phyloP scores from a whole-genome alignment of 1,139 yeast genomes.

The Yamadazyma kanchanaburiensis region DNA sequence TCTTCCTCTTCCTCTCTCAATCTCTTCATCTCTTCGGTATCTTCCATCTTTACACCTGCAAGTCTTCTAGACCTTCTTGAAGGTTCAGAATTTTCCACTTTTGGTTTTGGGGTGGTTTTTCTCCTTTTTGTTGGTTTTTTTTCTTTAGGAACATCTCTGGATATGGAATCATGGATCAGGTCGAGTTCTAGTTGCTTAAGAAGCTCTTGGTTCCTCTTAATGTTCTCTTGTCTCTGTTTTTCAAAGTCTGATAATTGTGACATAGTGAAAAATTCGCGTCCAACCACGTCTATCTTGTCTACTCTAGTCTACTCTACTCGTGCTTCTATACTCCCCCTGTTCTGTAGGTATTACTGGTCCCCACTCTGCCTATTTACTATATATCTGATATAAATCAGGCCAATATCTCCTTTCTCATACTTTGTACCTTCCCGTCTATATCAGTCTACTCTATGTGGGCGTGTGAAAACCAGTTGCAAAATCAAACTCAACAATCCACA shows the following conservation, averaged over 20 bases:
- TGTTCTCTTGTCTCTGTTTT: constrained; percentile 58
- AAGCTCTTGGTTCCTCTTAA: constrained; percentile 39
- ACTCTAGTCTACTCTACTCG: too few species aligned
- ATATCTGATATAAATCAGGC: too few species aligned
- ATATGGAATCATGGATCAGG: constrained; percentile 27
- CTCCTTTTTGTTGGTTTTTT: constrained; percentile 16
- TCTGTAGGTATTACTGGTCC: too few species aligned
- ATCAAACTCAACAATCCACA: too few species aligned
- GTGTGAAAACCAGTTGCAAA: too few species aligned
- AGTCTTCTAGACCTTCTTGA: constrained; percentile 62
- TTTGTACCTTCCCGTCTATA: too few species aligned
- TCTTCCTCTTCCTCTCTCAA: constrained; percentile 35
- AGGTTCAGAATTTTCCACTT: constrained; percentile 38
- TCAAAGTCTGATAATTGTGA: constrained; percentile 60
- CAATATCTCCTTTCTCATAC: too few species aligned
- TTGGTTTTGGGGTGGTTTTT: constrained; percentile 20
- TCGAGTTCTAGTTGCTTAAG: constrained; percentile 37
- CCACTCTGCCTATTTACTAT: too few species aligned
- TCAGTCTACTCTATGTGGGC: too few species aligned
- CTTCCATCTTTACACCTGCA: constrained; percentile 54
- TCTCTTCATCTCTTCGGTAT: constrained; percentile 33
- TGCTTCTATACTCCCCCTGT: too few species aligned
- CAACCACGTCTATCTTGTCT: too few species aligned
- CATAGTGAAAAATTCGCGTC: constrained; percentile 6
- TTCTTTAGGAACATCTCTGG: constrained; percentile 21